Evolutionary conservation across 73 alveolate species (phyloP).

Genomic region (Effrenium voratum): DNA sequence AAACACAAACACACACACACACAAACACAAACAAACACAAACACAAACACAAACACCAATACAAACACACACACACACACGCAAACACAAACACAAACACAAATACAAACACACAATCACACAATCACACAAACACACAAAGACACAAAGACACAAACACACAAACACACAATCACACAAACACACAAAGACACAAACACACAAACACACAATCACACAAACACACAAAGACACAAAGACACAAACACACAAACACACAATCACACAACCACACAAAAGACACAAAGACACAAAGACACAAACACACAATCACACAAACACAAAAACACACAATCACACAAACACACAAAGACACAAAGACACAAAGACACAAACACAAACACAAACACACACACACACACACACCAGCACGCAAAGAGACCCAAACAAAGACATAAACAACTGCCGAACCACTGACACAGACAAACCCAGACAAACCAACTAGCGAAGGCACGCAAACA

Average conservation of each 20-base stretch:
- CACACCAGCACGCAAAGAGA: background rate
- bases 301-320: background rate
- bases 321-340: background rate
- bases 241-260: background rate
- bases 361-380: background rate
- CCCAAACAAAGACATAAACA: background rate
- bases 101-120: too few species aligned
- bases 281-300: background rate
- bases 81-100: too few species aligned
- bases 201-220: too few species aligned
- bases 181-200: too few species aligned
- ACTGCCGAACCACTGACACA: background rate
- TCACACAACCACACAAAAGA: background rate
- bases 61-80: background rate
- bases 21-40: background rate
- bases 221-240: too few species aligned
- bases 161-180: too few species aligned
- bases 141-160: too few species aligned
- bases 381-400: background rate
- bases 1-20: background rate
- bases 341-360: background rate
- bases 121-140: too few species aligned
- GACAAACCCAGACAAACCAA: background rate
- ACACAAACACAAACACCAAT: background rate
- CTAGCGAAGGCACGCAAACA: background rate